Evolutionary conservation across 495 filamentous ascomycete species (phyloP).

Genomic region (Tuber microsphaerosporum): DNA sequence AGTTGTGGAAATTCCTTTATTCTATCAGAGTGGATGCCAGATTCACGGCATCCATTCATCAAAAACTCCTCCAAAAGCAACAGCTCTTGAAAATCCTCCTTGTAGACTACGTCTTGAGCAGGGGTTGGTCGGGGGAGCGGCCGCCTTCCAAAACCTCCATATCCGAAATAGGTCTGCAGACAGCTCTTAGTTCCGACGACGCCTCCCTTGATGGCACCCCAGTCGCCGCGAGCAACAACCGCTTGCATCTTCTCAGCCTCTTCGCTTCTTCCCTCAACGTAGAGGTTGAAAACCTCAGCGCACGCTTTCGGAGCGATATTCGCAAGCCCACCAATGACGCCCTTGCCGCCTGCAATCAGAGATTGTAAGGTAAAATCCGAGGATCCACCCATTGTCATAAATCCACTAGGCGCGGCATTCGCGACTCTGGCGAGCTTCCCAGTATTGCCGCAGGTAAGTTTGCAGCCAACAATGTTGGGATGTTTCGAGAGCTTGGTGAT

Average conservation of each 20-base stretch:
- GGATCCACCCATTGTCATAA: conserved; percentile 64
- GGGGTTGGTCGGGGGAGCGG: conserved; percentile 65
- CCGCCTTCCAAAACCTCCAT: conserved; percentile 68
- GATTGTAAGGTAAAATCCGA: conserved; percentile 85
- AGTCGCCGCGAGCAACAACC: conserved; percentile 73
- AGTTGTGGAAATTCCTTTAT: conserved; percentile 38
- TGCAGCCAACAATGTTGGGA: conserved; percentile 81
- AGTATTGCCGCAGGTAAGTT: conserved; percentile 91
- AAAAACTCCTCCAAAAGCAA: conserved; percentile 60
- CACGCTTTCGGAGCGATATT: conserved; percentile 78
- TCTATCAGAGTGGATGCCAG: conserved; percentile 36
- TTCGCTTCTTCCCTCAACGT: conserved; percentile 57
- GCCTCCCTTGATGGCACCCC: conserved; percentile 78
- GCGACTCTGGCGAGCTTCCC: conserved; percentile 80
- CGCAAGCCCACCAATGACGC: conserved; percentile 74
- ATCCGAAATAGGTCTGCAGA: conserved; percentile 64
- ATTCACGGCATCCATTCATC: conserved; percentile 22
- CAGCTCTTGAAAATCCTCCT: conserved; percentile 66
- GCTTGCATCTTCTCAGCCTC: conserved; percentile 73
- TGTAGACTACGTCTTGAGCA: conserved; percentile 56
- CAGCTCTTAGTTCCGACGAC: conserved; percentile 80
- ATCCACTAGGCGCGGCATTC: conserved; percentile 50
- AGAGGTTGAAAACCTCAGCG: conserved; percentile 65
- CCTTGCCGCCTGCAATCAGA: conserved; percentile 72
- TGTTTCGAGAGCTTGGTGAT: conserved; percentile 68